Evolutionary conservation across 1,284 basidiomycete genomes (phyloP).

Genomic region (Sporisorium exsertum): DNA sequence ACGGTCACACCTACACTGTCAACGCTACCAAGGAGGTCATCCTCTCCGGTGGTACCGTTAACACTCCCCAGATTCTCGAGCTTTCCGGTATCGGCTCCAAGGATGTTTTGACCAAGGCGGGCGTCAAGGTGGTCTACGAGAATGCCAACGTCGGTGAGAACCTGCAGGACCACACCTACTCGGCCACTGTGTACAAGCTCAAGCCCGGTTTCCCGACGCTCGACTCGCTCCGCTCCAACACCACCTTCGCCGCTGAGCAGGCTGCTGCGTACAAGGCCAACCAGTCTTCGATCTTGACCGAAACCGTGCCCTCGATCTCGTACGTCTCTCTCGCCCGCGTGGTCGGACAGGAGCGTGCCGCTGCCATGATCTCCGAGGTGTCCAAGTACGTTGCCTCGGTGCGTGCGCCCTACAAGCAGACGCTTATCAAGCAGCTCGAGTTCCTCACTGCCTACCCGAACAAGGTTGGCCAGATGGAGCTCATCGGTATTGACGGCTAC

Average conservation of each 20-base stretch:
- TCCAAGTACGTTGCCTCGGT: slow-evolving; percentile 45
- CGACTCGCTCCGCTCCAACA: slow-evolving; percentile 59
- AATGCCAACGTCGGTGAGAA: slow-evolving; percentile 71
- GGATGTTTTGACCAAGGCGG: slow-evolving; percentile 68
- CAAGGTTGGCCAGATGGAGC: slow-evolving; percentile 62
- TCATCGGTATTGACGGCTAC: slow-evolving; percentile 64
- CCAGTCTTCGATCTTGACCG: slow-evolving; percentile 57
- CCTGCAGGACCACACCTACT: slow-evolving; percentile 71
- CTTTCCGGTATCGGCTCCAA: slow-evolving; percentile 73
- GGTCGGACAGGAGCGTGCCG: slow-evolving; percentile 47
- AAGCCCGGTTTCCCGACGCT: slow-evolving; percentile 53
- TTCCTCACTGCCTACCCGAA: slow-evolving; percentile 54
- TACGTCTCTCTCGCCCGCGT: slow-evolving; percentile 62
- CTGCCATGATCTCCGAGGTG: slow-evolving; percentile 46
- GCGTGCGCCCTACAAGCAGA: slow-evolving; percentile 52
- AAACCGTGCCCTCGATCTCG: slow-evolving; percentile 62
- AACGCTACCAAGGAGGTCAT: slow-evolving; percentile 60
- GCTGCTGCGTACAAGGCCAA: slow-evolving; percentile 48
- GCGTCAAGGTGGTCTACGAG: slow-evolving; percentile 63
- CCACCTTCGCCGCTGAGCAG: slow-evolving; percentile 57
- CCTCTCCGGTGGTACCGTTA: slow-evolving; percentile 59
- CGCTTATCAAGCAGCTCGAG: slow-evolving; percentile 61
- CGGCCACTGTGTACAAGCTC: slow-evolving; percentile 59
- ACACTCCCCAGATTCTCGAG: slow-evolving; percentile 71
- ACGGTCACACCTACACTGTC: slow-evolving; percentile 53